phyloP scores from a whole-genome alignment of 352 stramenopile species.

The Pythium phragmitis region DNA sequence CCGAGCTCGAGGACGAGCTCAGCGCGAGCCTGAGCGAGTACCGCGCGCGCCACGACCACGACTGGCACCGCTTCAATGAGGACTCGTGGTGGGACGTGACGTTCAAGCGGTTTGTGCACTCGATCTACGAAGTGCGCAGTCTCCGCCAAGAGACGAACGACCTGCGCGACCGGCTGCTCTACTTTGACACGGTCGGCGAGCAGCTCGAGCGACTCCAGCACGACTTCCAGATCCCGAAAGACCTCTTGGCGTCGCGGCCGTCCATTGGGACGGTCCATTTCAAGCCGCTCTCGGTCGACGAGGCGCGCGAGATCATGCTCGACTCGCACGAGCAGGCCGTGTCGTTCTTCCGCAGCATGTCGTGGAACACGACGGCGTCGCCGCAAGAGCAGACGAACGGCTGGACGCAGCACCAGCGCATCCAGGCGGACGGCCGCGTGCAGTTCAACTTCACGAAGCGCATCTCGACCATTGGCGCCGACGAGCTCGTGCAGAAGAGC shows the following conservation, averaged over 20 bases:
- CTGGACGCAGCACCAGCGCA: constrained; percentile 72
- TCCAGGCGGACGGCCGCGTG: constrained; percentile 59
- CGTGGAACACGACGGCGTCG: constrained; percentile 22
- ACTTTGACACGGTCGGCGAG: constrained; percentile 65
- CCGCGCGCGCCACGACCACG: constrained; percentile 30
- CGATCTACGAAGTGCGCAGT: constrained; percentile 67
- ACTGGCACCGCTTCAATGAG: constrained; percentile 64
- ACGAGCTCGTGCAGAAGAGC: constrained; percentile 73
- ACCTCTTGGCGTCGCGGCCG: constrained; percentile 30
- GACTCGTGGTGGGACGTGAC: constrained; percentile 41
- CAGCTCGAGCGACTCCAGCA: constrained; percentile 65
- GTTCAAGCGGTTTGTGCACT: constrained; percentile 69
- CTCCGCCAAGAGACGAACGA: constrained; percentile 45
- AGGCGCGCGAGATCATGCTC: constrained; percentile 66
- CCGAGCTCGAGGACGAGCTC: constrained; percentile 56
- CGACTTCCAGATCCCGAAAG: constrained; percentile 54
- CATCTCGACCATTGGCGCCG: constrained; percentile 53
- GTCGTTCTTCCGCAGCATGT: constrained; percentile 73
- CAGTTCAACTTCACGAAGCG: constrained; percentile 83
- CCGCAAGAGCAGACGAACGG: constrained; percentile 71
- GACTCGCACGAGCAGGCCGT: constrained; percentile 66
- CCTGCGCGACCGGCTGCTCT: constrained; percentile 51
- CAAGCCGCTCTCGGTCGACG: constrained; percentile 39
- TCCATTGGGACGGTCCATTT: constrained; percentile 70
- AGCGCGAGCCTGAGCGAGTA: constrained; percentile 36